A percentile compares a stretch with the other conserved stretches of the same genome.
These are phyloP conservation scores for Trypanosoma caninum DNA, from an alignment of 208 protist genomes.

Conservation along the genomic window DNA sequence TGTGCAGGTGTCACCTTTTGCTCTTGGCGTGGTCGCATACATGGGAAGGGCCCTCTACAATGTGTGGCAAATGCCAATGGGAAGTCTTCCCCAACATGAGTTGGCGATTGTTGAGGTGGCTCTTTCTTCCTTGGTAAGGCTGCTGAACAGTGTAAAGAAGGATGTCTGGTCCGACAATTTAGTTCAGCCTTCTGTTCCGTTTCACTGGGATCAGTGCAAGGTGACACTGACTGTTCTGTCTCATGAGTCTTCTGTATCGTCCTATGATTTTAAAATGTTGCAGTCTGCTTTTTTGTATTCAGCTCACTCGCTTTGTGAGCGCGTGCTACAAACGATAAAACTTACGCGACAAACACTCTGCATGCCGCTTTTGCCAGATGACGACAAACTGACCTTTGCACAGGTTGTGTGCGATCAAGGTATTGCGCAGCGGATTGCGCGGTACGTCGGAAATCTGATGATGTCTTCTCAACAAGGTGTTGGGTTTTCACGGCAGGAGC, in stretches of 20 bases:
- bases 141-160: slow-evolving; percentile 28
- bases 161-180: slow-evolving; percentile 30
- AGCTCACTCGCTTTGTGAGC: slow-evolving; percentile 24
- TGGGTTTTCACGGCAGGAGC: slow-evolving; percentile 32
- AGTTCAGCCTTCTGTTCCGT: slow-evolving; percentile 22
- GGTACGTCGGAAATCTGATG: slow-evolving; percentile 52
- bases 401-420: slow-evolving; percentile 73
- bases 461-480: slow-evolving; percentile 45
- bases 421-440: slow-evolving; percentile 60
- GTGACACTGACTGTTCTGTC: slow-evolving; percentile 22
- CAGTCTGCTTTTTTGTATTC: slow-evolving; percentile 27
- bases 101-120: slow-evolving; percentile 26
- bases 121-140: slow-evolving; percentile 26
- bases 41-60: slow-evolving; percentile 61
- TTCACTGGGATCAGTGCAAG: slow-evolving; percentile 25
- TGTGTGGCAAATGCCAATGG: slow-evolving; percentile 59
- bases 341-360: slow-evolving; percentile 51
- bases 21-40: slow-evolving; percentile 49
- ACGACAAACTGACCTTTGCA: slow-evolving; percentile 56
- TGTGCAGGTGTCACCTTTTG: slow-evolving; percentile 72
- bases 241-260: slow-evolving; percentile 22
- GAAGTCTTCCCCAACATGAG: slow-evolving; percentile 28
- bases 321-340: slow-evolving; percentile 54
- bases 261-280: slow-evolving; percentile 27
- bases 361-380: slow-evolving; percentile 48